Conservation (phyloP, 805 yeast genomes). For the Wickerhamomyces ciferrii region DNA sequence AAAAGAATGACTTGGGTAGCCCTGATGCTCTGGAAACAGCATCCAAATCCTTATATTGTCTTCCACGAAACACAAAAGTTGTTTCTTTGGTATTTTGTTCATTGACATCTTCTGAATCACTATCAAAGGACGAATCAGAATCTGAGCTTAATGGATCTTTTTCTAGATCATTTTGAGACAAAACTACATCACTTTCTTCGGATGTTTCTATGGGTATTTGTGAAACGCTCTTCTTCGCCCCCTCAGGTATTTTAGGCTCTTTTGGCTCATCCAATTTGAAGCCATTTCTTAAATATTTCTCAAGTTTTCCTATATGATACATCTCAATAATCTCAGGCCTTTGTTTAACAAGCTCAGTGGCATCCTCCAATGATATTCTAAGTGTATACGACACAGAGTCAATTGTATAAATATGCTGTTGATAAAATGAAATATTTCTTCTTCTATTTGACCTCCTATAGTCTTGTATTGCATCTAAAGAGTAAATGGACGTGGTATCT, state of each 20-base stretch:
- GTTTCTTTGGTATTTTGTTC: background rate
- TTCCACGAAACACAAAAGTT: constrained; percentile 13
- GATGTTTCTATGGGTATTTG: background rate
- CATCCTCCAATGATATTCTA: constrained; percentile 12
- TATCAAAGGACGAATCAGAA: background rate
- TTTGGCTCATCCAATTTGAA: background rate
- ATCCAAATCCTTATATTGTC: constrained; percentile 12
- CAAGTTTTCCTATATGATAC: constrained; percentile 22
- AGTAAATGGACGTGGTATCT: too few relatives aligned
- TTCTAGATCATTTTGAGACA: background rate
- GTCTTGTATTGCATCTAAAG: background rate
- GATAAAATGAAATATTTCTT: constrained; percentile 16
- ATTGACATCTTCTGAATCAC: background rate
- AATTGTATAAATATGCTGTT: constrained; percentile 21
- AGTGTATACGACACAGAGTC: constrained; percentile 18
- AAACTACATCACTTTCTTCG: background rate
- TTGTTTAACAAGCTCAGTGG: constrained; percentile 15
- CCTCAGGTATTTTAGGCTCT: background rate
- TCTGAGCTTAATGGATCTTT: background rate
- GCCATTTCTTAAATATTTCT: constrained; percentile 6
- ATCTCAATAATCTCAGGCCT: constrained; percentile 19
- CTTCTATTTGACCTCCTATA: constrained; percentile 7
- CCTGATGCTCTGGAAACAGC: constrained; percentile 15
- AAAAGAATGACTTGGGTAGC: constrained; percentile 18
- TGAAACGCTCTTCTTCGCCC: background rate